These are phyloP conservation scores for Trichosanthes truncata DNA, from an alignment of 306 rosid species.

Conservation along the genomic window DNA sequence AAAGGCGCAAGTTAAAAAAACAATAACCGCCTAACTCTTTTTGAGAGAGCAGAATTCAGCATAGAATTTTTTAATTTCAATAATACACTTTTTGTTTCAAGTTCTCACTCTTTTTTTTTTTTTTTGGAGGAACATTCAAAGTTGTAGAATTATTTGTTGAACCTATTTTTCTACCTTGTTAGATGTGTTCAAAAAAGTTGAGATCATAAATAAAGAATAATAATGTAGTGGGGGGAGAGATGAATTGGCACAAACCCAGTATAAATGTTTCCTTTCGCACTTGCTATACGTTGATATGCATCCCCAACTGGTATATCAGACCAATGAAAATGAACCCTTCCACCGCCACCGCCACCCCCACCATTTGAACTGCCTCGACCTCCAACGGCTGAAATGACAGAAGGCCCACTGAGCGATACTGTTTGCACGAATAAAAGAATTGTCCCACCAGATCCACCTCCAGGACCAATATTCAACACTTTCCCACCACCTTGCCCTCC, in stretches of 20 bases:
- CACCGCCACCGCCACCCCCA: slow-evolving; percentile 98
- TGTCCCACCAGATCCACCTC: slow-evolving; percentile 99
- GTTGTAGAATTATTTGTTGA: neutral
- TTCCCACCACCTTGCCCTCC: slow-evolving; percentile 25
- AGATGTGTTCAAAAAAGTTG: neutral
- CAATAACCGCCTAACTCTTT: neutral
- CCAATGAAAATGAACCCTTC: slow-evolving; percentile 98
- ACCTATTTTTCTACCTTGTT: neutral
- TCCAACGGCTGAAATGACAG: slow-evolving; percentile 67
- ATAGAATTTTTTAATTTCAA: neutral
- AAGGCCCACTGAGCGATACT: slow-evolving; percentile 49
- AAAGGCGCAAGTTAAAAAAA: too few relatives aligned
- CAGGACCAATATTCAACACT: slow-evolving; percentile 64
- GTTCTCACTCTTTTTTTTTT: neutral
- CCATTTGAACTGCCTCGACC: slow-evolving; percentile 80
- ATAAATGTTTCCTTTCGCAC: slow-evolving; percentile 57
- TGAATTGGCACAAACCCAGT: slow-evolving; percentile 37
- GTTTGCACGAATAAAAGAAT: slow-evolving; percentile 66
- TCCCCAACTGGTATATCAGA: slow-evolving; percentile 70
- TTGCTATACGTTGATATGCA: slow-evolving; percentile 77
- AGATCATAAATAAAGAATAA: slow-evolving; percentile 3
- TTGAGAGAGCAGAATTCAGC: neutral
- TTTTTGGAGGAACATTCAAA: neutral
- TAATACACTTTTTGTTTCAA: neutral
- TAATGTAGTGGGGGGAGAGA: neutral